A percentile compares a stretch with the other conserved stretches of the same genome.
These are phyloP conservation scores for Chytriomyces sp. DNA, from an alignment of 192 early-diverging fungal genomes.

Conservation along the genomic window DNA sequence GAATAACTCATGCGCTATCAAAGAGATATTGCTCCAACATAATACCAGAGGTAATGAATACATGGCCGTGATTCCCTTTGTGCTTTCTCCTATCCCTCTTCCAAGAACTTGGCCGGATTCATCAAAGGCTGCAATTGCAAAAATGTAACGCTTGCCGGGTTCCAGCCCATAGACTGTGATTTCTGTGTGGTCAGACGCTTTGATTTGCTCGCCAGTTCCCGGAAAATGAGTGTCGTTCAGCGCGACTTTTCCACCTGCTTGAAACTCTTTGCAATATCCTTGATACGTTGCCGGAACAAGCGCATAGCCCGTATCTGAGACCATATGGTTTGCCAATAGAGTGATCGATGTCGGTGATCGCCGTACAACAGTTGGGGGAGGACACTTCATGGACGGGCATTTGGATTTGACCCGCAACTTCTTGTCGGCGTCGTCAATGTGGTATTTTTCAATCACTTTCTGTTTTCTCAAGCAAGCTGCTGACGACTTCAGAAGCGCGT, in stretches of 20 bases:
- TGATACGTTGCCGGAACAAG: slow-evolving; percentile 38
- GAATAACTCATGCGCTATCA: slow-evolving; percentile 36
- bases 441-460: slow-evolving; percentile 30
- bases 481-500: slow-evolving; percentile 27
- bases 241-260: slow-evolving; percentile 25
- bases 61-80: slow-evolving; percentile 30
- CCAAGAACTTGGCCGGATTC: slow-evolving; percentile 43
- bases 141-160: slow-evolving; percentile 41
- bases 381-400: slow-evolving; percentile 33
- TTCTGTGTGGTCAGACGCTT: slow-evolving; percentile 22
- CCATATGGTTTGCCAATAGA: slow-evolving; percentile 38
- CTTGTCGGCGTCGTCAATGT: slow-evolving; percentile 16
- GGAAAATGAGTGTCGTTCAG: slow-evolving; percentile 40
- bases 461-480: slow-evolving; percentile 19
- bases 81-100: slow-evolving; percentile 44
- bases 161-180: slow-evolving; percentile 44
- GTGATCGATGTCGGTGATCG: slow-evolving; percentile 49
- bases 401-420: not conserved
- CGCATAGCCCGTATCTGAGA: slow-evolving; percentile 22
- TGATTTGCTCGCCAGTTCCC: slow-evolving; percentile 40
- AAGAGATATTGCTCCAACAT: slow-evolving; percentile 39
- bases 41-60: slow-evolving; percentile 46
- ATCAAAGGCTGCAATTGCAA: slow-evolving; percentile 47
- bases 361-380: slow-evolving; percentile 44
- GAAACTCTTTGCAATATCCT: slow-evolving; percentile 39